Conservation (phyloP, 1,284 basidiomycete genomes). For the Singerocomus inundabilis region DNA sequence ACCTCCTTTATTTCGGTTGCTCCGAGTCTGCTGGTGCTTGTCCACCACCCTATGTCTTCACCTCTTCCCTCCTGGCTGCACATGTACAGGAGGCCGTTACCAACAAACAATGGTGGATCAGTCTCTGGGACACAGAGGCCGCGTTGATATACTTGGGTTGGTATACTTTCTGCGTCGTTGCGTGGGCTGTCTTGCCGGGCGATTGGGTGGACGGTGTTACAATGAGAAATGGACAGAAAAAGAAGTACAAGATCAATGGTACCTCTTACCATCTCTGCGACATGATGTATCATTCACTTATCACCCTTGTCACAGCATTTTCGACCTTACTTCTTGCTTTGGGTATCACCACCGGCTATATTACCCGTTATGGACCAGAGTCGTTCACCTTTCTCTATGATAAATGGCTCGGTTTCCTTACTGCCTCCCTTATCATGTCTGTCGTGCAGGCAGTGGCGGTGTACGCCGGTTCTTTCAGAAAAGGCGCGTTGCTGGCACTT, state of each 20-base stretch:
- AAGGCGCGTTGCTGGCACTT: constrained; percentile 75
- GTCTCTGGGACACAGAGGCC: constrained; percentile 82
- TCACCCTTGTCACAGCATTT: constrained; percentile 58
- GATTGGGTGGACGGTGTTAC: constrained; percentile 80
- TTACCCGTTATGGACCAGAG: constrained; percentile 73
- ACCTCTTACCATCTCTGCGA: constrained; percentile 13
- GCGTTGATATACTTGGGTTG: constrained; percentile 78
- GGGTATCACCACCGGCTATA: constrained; percentile 65
- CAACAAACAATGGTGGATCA: constrained; percentile 59
- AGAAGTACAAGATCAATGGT: constrained; percentile 97
- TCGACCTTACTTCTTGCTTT: constrained; percentile 81
- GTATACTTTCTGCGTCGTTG: constrained; percentile 84
- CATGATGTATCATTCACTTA: neutral
- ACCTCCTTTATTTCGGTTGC: constrained; percentile 84
- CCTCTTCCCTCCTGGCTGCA: constrained; percentile 36
- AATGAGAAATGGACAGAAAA: constrained; percentile 76
- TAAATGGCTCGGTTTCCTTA: constrained; percentile 88
- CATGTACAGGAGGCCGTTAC: constrained; percentile 49
- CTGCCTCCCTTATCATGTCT: constrained; percentile 82
- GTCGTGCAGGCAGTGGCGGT: constrained; percentile 71
- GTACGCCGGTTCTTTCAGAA: constrained; percentile 73
- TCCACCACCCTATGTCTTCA: constrained; percentile 52
- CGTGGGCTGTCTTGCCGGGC: constrained; percentile 87
- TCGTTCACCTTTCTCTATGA: constrained; percentile 90
- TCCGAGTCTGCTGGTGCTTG: constrained; percentile 79